These are phyloP conservation scores for Podaxis sp. DNA, from an alignment of 768 basidiomycete species.

Conservation along the genomic window DNA sequence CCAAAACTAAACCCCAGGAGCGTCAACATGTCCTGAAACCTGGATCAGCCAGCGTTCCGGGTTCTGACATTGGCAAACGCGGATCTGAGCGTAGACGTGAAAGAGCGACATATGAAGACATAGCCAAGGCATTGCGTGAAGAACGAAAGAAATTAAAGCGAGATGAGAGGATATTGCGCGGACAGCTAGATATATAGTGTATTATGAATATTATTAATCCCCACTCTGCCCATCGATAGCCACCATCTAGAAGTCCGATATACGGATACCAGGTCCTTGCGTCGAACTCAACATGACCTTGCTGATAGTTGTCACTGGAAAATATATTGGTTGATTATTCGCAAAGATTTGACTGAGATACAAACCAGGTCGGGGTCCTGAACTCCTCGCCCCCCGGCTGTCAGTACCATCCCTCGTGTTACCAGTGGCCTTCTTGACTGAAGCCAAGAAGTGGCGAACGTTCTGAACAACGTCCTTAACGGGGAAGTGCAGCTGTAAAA, in stretches of 20 bases:
- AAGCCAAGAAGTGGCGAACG: constrained; percentile 69
- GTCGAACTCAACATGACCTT: constrained; percentile 83
- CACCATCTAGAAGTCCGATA: constrained; percentile 65
- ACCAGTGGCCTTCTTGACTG: constrained; percentile 75
- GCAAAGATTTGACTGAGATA: constrained; percentile 11
- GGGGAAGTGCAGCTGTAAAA: constrained; percentile 68
- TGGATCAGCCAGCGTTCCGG: background rate
- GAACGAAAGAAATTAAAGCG: constrained; percentile 26
- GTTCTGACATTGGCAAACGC: constrained; percentile 54
- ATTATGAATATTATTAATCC: constrained; percentile 15
- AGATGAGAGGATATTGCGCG: constrained; percentile 14
- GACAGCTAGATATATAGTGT: background rate
- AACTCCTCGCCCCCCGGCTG: constrained; percentile 35
- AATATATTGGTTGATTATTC: constrained; percentile 9
- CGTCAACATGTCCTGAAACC: constrained; percentile 31
- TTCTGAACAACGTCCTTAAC: constrained; percentile 78
- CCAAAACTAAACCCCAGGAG: constrained; percentile 76
- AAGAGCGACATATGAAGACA: constrained; percentile 23
- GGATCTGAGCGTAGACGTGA: constrained; percentile 23
- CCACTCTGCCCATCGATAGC: constrained; percentile 12
- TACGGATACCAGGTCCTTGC: constrained; percentile 86
- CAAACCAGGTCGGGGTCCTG: constrained; percentile 50
- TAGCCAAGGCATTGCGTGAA: constrained; percentile 25
- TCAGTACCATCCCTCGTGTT: constrained; percentile 57
- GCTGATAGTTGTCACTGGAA: constrained; percentile 69